Conservation (phyloP, 169 alveolate species). For the Condylostoma magnum region DNA sequence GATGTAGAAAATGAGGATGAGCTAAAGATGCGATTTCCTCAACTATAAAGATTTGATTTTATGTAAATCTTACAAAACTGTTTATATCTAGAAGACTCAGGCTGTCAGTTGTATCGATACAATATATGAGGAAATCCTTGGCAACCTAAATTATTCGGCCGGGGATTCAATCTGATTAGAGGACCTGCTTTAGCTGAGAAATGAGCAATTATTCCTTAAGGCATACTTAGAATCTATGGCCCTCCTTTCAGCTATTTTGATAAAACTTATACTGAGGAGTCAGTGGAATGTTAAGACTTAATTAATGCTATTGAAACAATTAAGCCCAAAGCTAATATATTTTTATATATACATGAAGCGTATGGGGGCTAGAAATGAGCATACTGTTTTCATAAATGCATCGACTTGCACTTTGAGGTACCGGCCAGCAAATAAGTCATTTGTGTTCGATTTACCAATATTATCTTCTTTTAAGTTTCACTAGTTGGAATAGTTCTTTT, state of each 20-base stretch:
- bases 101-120: neutral
- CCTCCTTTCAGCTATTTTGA: slow-evolving; percentile 35
- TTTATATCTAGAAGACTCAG: slow-evolving; percentile 37
- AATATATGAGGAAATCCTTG: slow-evolving; percentile 36
- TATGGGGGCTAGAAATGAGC: slow-evolving; percentile 9
- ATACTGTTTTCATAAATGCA: slow-evolving; percentile 22
- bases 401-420: slow-evolving; percentile 14
- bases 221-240: slow-evolving; percentile 34
- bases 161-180: slow-evolving; percentile 22
- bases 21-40: neutral
- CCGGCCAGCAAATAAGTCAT: slow-evolving; percentile 16
- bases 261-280: neutral
- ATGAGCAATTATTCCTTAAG: slow-evolving; percentile 30
- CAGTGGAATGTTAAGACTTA: slow-evolving; percentile 27
- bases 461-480: neutral
- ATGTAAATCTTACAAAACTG: neutral
- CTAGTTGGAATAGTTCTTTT: neutral
- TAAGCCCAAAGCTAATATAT: slow-evolving; percentile 26
- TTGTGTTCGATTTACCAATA: slow-evolving; percentile 28
- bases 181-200: slow-evolving; percentile 16
- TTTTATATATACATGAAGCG: slow-evolving; percentile 36
- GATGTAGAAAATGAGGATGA: slow-evolving; percentile 26
- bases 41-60: neutral
- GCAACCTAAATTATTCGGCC: neutral
- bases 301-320: slow-evolving; percentile 19